Evolutionary conservation across 306 rosid species (phyloP).

Genomic region (Vigna unguiculata): DNA sequence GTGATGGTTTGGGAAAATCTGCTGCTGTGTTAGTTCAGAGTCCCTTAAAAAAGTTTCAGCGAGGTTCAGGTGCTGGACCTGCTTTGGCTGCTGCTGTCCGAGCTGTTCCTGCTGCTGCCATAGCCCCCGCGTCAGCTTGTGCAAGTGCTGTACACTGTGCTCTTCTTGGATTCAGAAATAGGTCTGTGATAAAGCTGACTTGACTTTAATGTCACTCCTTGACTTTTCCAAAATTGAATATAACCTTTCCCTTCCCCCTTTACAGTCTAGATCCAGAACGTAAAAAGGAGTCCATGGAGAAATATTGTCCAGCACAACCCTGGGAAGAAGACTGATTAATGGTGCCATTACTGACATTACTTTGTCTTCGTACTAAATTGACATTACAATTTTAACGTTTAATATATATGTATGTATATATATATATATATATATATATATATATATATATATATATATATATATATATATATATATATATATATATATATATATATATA

Average conservation of each 20-base stretch:
- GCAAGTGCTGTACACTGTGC: slow-evolving; percentile 92
- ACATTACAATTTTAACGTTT: slow-evolving; percentile 12
- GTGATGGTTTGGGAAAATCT: slow-evolving; percentile 94
- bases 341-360: slow-evolving; percentile 46
- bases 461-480: no score
- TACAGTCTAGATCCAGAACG: slow-evolving; percentile 97
- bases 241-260: slow-evolving; percentile 25
- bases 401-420: slow-evolving; percentile 19
- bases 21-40: slow-evolving; percentile 88
- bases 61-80: slow-evolving; percentile 92
- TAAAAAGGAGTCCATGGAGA: slow-evolving; percentile 93
- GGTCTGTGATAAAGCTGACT: slow-evolving; percentile 57
- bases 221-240: slow-evolving; percentile 33
- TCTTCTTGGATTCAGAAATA: slow-evolving; percentile 94
- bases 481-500: no score
- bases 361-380: slow-evolving; percentile 30
- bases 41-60: slow-evolving; percentile 86
- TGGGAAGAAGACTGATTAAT: slow-evolving; percentile 71
- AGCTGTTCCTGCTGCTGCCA: slow-evolving; percentile 91
- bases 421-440: no score
- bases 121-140: slow-evolving; percentile 97
- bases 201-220: slow-evolving; percentile 30
- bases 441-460: no score
- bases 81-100: slow-evolving; percentile 91
- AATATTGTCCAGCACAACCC: slow-evolving; percentile 82